phyloP scores from a whole-genome alignment of 768 basidiomycete genomes.

The Jaapia argillacea region DNA sequence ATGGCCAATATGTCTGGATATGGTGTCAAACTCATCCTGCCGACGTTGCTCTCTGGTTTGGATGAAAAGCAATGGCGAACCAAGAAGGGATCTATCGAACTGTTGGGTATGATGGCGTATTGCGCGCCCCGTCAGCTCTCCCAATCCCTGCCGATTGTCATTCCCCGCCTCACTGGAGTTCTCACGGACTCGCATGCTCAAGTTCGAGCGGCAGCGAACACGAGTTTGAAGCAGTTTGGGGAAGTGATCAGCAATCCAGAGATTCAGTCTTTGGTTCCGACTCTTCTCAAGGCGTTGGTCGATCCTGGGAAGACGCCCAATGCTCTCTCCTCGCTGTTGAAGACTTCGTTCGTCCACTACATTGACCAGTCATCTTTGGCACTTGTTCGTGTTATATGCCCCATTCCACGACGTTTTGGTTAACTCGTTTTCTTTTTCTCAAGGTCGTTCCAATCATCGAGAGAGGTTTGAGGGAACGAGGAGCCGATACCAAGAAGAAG shows the following conservation, averaged over 20 bases:
- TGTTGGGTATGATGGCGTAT: constrained; percentile 98
- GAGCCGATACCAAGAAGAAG: constrained; percentile 91
- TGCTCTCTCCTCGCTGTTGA: constrained; percentile 78
- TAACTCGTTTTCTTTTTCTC: constrained; percentile 2
- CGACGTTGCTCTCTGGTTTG: constrained; percentile 78
- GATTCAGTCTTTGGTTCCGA: constrained; percentile 82
- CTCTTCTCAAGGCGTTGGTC: constrained; percentile 88
- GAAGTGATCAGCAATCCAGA: constrained; percentile 98
- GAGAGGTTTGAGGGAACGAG: constrained; percentile 82
- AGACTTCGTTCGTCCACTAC: constrained; percentile 96
- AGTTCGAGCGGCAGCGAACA: constrained; percentile 87
- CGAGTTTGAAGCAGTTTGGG: constrained; percentile 94
- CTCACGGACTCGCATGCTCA: constrained; percentile 97
- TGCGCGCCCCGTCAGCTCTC: constrained; percentile 94
- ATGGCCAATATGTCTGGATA: constrained; percentile 94
- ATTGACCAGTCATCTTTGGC: constrained; percentile 96
- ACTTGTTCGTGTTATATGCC: constrained; percentile 41
- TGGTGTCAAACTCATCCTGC: constrained; percentile 91
- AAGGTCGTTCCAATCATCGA: constrained; percentile 96
- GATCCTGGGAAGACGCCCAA: constrained; percentile 87
- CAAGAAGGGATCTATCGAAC: constrained; percentile 94
- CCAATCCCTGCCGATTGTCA: constrained; percentile 89
- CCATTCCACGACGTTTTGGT: not conserved
- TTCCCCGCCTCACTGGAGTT: constrained; percentile 90
- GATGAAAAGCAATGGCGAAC: constrained; percentile 99